Base-by-base conservation (phyloP, 1,284 basidiomycete genomes). In the Mycena sp. region DNA sequence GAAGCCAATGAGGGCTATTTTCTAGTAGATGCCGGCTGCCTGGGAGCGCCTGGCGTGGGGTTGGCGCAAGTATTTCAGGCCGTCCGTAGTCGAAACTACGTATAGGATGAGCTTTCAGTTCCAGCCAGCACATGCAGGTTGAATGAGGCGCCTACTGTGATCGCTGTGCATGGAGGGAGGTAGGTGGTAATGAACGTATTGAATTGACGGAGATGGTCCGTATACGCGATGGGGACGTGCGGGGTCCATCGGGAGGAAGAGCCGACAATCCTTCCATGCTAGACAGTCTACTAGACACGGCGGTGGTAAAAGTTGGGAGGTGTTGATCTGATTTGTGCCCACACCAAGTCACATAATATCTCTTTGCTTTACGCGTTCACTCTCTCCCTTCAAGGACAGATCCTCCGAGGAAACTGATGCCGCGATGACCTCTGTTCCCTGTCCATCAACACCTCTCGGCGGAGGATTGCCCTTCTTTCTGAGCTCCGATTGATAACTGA, bases 31-130 rank as follows among this genome's bases (percentile, higher is more conserved):
- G 85, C 35, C 86, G 78, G 14, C 53, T 60, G 7, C 55, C 51
- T 6, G 21, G 32, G 12, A 57, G 25, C 0, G 65, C 48, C 40
- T 60, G 65, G 14, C 82, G 82, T 21, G 87, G 87, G 35, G 81
- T 81, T 0, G 87, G 87, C 1, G 87, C 81, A 43, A 85, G 73
- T 49, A 89, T 88, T 68, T 85, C 79, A 2, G 79, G 71, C 38
- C 68, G 19, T 43, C 64, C 62, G 23, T 64, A 57, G 16, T 69
- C 65, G 32, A 48, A n/a, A 23, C 61, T 63, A 21, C 19, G 54
- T 21, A 6, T 6, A 41, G 21, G 9, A 41, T 59, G 17, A 61
- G 43, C 12, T 14, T 50, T 10, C 29, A 10, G 19, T 25, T 29
- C 29, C 17, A n/a, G n/a, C n/a, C n/a, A n/a, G n/a, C n/a, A n/a